Conservation (phyloP, 2,329 filamentous ascomycete species). For the Cytospora piceicola region DNA sequence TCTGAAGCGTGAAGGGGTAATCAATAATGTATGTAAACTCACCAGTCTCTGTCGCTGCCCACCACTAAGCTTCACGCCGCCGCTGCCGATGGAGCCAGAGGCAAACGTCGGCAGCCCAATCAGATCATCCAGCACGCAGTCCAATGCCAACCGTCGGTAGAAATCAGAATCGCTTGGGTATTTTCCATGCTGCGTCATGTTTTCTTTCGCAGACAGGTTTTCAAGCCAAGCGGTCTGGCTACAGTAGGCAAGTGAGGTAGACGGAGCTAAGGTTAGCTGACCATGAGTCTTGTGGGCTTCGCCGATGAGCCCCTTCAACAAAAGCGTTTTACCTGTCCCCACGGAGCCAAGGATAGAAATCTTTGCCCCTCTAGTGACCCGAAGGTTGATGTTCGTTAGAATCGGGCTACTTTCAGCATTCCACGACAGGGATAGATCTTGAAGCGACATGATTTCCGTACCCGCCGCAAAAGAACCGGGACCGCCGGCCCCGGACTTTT, state of each 20-base stretch:
- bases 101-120: slow-evolving; percentile 26
- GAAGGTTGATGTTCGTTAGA: slow-evolving; percentile 32
- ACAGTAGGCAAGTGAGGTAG: slow-evolving; percentile 33
- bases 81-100: slow-evolving; percentile 38
- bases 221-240: slow-evolving; percentile 35
- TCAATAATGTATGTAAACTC: neutral
- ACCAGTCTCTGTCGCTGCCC: slow-evolving; percentile 80
- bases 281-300: slow-evolving; percentile 25
- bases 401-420: slow-evolving; percentile 27
- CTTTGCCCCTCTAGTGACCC: slow-evolving; percentile 29
- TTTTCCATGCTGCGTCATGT: slow-evolving; percentile 29
- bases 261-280: slow-evolving; percentile 10
- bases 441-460: neutral
- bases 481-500: slow-evolving; percentile 6
- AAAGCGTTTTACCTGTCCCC: slow-evolving; percentile 36
- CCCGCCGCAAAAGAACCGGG: neutral
- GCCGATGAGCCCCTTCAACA: slow-evolving; percentile 35
- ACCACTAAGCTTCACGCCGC: slow-evolving; percentile 54
- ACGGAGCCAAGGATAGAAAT: slow-evolving; percentile 36
- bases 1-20: neutral
- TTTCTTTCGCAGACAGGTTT: slow-evolving; percentile 33
- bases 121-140: slow-evolving; percentile 33
- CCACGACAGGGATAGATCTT: slow-evolving; percentile 6
- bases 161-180: slow-evolving; percentile 29
- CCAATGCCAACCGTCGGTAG: slow-evolving; percentile 32